These are phyloP conservation scores for Wickerhamomyces subpelliculosus DNA, from an alignment of 805 yeast species.

Conservation along the genomic window DNA sequence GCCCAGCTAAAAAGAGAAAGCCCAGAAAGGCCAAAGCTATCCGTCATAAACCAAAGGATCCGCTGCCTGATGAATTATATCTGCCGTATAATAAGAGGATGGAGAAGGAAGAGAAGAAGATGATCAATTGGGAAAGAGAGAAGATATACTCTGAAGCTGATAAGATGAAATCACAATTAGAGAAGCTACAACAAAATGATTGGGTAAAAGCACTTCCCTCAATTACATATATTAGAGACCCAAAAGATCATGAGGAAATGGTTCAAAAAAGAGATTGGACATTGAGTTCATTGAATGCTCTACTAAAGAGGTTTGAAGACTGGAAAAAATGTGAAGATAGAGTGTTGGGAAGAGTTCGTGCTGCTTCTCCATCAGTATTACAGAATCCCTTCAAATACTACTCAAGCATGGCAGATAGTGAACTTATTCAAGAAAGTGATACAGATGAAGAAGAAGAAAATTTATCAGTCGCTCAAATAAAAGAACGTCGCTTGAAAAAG, in stretches of 20 bases:
- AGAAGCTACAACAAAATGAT: slow-evolving; percentile 35
- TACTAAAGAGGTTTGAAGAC: slow-evolving; percentile 14
- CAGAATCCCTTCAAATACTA: slow-evolving; percentile 12
- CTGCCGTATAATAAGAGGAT: slow-evolving; percentile 45
- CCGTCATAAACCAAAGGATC: slow-evolving; percentile 33
- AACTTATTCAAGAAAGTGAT: slow-evolving; percentile 20
- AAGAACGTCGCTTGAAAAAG: slow-evolving; percentile 7
- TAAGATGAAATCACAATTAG: slow-evolving; percentile 31
- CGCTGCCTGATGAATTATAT: slow-evolving; percentile 38
- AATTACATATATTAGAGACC: slow-evolving; percentile 44
- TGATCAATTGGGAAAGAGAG: slow-evolving; percentile 45
- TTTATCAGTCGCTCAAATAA: slow-evolving; percentile 12
- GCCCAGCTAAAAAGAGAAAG: not conserved
- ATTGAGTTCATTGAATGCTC: slow-evolving; percentile 32
- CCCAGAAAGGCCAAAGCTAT: slow-evolving; percentile 2
- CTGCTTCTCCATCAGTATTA: not conserved
- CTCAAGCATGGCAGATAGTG: slow-evolving; percentile 13
- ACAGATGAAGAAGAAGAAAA: slow-evolving; percentile 22
- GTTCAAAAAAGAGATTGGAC: slow-evolving; percentile 45
- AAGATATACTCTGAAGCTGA: slow-evolving; percentile 50
- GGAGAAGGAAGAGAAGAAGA: slow-evolving; percentile 59
- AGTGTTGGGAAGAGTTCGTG: slow-evolving; percentile 10
- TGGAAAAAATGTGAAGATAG: slow-evolving; percentile 19
- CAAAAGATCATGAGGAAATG: slow-evolving; percentile 40
- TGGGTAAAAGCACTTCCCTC: slow-evolving; percentile 39